Percentiles rank a stretch among this genome's conserved stretches.
Conservation (phyloP, 768 basidiomycete species). For the Pleurotus tuoliensis region DNA sequence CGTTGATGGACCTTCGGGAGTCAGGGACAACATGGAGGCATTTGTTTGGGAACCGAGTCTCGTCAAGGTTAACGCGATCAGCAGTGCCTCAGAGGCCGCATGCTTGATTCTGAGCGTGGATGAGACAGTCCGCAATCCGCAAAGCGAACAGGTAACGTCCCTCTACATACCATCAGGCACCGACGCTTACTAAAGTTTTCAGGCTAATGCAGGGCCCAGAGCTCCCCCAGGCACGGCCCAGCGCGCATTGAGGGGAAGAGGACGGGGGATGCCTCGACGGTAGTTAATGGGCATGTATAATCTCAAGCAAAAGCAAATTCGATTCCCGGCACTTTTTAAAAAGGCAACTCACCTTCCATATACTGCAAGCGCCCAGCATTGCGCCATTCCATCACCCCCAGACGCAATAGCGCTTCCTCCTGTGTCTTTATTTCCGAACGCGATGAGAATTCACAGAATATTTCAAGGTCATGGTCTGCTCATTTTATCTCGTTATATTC, state of each 20-base stretch:
- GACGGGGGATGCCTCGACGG: slow-evolving; percentile 77
- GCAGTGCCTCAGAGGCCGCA: slow-evolving; percentile 93
- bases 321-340: background rate
- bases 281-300: slow-evolving; percentile 23
- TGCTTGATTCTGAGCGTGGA: slow-evolving; percentile 95
- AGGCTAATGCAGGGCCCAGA: slow-evolving; percentile 82
- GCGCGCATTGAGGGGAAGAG: slow-evolving; percentile 81
- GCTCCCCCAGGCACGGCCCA: slow-evolving; percentile 92
- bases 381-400: background rate
- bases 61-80: slow-evolving; percentile 93
- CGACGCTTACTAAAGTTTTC: slow-evolving; percentile 16
- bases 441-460: too few species aligned
- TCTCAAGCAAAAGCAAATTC: background rate
- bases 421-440: background rate
- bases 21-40: slow-evolving; percentile 93
- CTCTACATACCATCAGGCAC: background rate
- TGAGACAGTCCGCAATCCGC: slow-evolving; percentile 95
- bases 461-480: background rate
- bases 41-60: slow-evolving; percentile 99
- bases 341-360: background rate
- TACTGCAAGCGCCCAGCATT: slow-evolving; percentile 1
- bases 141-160: slow-evolving; percentile 73
- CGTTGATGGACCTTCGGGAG: slow-evolving; percentile 83
- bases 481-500: background rate
- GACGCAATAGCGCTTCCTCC: background rate